These are phyloP conservation scores for Balamuthia mandrillaris DNA, from an alignment of 208 protist genomes.

Conservation along the genomic window DNA sequence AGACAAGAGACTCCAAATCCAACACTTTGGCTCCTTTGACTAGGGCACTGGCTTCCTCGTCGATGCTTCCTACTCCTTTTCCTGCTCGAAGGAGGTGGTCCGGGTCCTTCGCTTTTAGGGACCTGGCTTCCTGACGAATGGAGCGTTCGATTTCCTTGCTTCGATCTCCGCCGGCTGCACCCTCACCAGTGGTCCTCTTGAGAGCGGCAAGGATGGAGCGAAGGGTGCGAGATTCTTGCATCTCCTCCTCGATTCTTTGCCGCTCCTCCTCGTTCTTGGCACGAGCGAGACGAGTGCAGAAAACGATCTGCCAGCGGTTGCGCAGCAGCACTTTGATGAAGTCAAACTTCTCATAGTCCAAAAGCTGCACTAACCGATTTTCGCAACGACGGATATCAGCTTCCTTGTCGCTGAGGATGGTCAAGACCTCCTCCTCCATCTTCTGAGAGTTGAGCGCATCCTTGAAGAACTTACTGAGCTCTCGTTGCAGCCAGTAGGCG, in stretches of 20 bases:
- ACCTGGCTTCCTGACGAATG: constrained; percentile 9
- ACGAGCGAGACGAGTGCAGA: constrained; percentile 67
- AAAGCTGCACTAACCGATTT: constrained; percentile 75
- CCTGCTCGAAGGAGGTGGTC: too few relatives aligned
- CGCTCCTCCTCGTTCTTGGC: constrained; percentile 68
- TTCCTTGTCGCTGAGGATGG: constrained; percentile 60
- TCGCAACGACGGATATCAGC: constrained; percentile 74
- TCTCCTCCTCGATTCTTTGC: constrained; percentile 71
- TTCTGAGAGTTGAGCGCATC: constrained; percentile 73
- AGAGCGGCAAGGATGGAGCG: constrained; percentile 39
- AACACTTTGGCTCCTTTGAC: constrained; percentile 48
- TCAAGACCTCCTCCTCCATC: constrained; percentile 73
- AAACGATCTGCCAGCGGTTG: constrained; percentile 71
- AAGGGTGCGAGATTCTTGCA: constrained; percentile 51
- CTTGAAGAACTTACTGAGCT: constrained; percentile 67
- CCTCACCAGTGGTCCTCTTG: background rate
- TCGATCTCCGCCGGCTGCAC: background rate
- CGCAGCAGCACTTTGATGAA: constrained; percentile 78
- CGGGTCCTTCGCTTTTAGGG: background rate
- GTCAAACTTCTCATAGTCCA: constrained; percentile 83
- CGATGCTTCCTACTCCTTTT: too few relatives aligned
- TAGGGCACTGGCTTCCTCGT: too few relatives aligned
- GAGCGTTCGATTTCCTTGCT: constrained; percentile 25
- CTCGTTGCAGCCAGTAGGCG: constrained; percentile 84
- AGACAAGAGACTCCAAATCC: constrained; percentile 80